These are phyloP conservation scores for Cyclotella kingstonii DNA, from an alignment of 108 stramenopile species.

Conservation along the genomic window DNA sequence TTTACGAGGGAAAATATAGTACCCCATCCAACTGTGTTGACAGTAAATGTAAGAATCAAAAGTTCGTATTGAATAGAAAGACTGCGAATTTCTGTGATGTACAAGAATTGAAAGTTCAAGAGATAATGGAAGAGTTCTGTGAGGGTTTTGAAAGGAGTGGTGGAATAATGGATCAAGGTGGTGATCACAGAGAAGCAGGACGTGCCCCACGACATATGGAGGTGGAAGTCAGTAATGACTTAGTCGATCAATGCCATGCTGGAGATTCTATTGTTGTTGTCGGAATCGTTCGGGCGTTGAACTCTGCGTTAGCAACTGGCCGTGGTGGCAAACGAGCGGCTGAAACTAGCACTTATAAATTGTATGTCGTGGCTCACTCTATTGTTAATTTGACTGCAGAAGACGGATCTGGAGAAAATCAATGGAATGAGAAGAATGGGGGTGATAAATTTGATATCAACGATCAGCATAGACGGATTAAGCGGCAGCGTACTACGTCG, in stretches of 20 bases:
- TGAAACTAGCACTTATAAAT: constrained; percentile 83
- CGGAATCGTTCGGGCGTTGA: constrained; percentile 85
- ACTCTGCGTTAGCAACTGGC: constrained; percentile 84
- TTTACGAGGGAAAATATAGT: constrained; percentile 68
- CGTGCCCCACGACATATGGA: constrained; percentile 85
- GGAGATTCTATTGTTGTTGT: constrained; percentile 93
- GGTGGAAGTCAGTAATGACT: constrained; percentile 82
- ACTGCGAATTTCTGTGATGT: constrained; percentile 89
- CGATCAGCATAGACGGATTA: constrained; percentile 21
- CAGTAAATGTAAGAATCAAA: constrained; percentile 54
- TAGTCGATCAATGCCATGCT: constrained; percentile 93
- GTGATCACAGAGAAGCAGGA: constrained; percentile 51
- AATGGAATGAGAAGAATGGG: constrained; percentile 13
- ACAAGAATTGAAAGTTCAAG: constrained; percentile 92
- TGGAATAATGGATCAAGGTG: constrained; percentile 12
- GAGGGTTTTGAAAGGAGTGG: constrained; percentile 11
- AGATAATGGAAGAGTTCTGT: constrained; percentile 79
- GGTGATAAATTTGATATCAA: constrained; percentile 13
- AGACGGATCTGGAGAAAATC: constrained; percentile 40
- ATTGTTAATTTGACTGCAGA: constrained; percentile 68
- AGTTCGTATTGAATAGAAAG: constrained; percentile 67
- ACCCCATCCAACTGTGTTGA: constrained; percentile 73
- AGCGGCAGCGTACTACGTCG: constrained; percentile 30
- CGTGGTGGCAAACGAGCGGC: constrained; percentile 77
- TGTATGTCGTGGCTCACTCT: constrained; percentile 88